Percentiles rank a stretch among this genome's conserved stretches.
Evolutionary conservation across 2,329 filamentous ascomycete genomes (phyloP).

Genomic region (Talaromyces marneffei): DNA sequence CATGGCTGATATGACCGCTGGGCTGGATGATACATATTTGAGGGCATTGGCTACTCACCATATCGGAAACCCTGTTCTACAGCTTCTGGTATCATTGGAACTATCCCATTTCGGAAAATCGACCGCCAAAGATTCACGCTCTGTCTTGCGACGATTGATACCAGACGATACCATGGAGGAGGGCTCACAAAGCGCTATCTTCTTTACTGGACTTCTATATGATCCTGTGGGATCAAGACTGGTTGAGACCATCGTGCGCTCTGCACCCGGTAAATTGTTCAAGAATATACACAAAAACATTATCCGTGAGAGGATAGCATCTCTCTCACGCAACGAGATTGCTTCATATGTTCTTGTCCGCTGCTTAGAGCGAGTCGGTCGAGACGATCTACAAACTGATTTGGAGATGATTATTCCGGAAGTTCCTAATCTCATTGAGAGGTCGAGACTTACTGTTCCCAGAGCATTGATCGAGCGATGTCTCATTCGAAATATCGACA

Average conservation of each 20-base stretch:
- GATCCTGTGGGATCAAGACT: conserved; percentile 85
- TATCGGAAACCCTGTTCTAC: conserved; percentile 87
- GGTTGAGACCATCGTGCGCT: conserved; percentile 75
- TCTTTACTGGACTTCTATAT: conserved; percentile 82
- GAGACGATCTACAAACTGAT: conserved; percentile 73
- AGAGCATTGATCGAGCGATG: conserved; percentile 80
- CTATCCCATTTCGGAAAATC: conserved; percentile 66
- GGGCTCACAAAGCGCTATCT: conserved; percentile 66
- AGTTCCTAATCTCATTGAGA: conserved; percentile 65
- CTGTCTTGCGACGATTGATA: conserved; percentile 70
- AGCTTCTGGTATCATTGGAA: conserved; percentile 82
- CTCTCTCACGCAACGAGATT: conserved; percentile 80
- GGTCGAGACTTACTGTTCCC: conserved; percentile 71
- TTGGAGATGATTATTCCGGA: conserved; percentile 67
- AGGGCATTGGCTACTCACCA: conserved; percentile 81
- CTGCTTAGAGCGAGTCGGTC: conserved; percentile 75
- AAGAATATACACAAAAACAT: conserved; percentile 76
- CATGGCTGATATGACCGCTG: conserved; percentile 67
- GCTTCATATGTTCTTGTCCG: conserved; percentile 81
- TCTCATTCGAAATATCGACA: conserved; percentile 58
- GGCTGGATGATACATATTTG: conserved; percentile 72
- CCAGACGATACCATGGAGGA: conserved; percentile 73
- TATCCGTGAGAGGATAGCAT: conserved; percentile 73
- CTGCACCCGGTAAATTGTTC: conserved; percentile 82
- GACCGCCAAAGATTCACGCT: conserved; percentile 58